Evolutionary conservation across 257 asterid genomes (phyloP), one percentile per base, ranked within the genome.

Genomic region (Solanum megistacrolobum): DNA sequence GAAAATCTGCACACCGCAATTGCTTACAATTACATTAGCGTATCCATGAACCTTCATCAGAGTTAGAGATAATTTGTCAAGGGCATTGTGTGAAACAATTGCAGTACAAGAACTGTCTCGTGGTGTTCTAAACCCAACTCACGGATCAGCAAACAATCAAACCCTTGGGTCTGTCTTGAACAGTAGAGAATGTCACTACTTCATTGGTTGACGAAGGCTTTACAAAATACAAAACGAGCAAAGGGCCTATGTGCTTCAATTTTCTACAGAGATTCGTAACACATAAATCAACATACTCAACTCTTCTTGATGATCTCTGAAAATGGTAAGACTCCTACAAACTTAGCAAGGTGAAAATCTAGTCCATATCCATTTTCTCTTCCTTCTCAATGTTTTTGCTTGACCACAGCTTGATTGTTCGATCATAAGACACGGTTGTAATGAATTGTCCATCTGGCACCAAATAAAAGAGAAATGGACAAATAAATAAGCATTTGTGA

Each of bases 371-470:
- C 99, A 95, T 97, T 43, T 82, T 89, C 89, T 90, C 92, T 39
- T 94, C 98, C 90, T 91, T 93, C 89, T 92, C 98, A 7, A 88
- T 85, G 83, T 91, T 93, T 85, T 93, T 94, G 88, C 89, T 91
- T 21, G 99, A 90, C 98, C 98, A 97, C 27, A 94, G 89, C 91
- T 97, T 97, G 90, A 97, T 97, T 16, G 98, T 93, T 16, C 99
- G 96, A 90, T 97, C 99, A 60, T 97, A 97, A 52, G 99, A 97
- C 84, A 97, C 99, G 5, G 99, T 94, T 21, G 92, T 94, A 79
- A 97, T 85, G 88, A 69, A 87, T 72, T 93, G 98, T 38, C 99
- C 99, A 93, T 96, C 99, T 97, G 92, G 92, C 87, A 83, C 68
- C 66, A 58, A 76, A 76, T 52, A 76, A 52, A 34, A 68, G 9